Percentiles rank a stretch among this genome's conserved stretches.
Evolutionary conservation across 257 asterid species (phyloP).

Genomic region (Solanum ahanhuiri): DNA sequence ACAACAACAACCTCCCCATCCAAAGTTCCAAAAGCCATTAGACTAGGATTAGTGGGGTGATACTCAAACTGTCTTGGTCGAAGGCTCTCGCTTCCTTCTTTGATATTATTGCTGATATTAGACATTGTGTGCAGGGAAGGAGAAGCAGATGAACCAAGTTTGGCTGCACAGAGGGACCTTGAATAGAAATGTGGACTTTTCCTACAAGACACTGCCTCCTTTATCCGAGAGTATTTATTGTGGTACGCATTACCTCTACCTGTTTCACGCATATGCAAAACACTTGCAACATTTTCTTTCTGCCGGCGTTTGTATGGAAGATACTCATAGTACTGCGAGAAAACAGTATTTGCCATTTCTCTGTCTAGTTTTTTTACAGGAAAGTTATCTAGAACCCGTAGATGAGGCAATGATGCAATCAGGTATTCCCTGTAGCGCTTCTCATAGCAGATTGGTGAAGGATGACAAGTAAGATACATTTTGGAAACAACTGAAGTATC

Average conservation of each 20-base stretch:
- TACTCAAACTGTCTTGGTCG: conserved; percentile 88
- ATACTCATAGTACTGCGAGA: conserved; percentile 56
- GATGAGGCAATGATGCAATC: conserved; percentile 16
- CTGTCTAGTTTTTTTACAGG: conserved; percentile 12
- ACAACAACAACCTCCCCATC: conserved; percentile 71
- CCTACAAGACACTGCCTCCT: conserved; percentile 14
- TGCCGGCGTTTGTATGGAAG: conserved; percentile 51
- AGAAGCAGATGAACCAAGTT: conserved; percentile 30
- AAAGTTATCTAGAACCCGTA: conserved; percentile 14
- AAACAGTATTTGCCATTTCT: conserved; percentile 26
- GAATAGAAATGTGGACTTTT: conserved; percentile 43
- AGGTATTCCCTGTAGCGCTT: conserved; percentile 19
- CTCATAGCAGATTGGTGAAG: conserved; percentile 24
- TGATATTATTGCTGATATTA: not conserved
- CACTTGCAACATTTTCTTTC: conserved; percentile 38
- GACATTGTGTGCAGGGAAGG: conserved; percentile 32
- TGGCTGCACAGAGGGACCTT: conserved; percentile 64
- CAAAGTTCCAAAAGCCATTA: conserved; percentile 79
- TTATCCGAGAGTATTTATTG: conserved; percentile 2
- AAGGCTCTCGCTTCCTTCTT: conserved; percentile 25
- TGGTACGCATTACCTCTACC: conserved; percentile 21
- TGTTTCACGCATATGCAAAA: conserved; percentile 47
- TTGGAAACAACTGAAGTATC: not conserved
- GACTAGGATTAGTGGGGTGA: conserved; percentile 60
- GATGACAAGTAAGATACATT: conserved; percentile 3